Evolutionary conservation across 768 basidiomycete species (phyloP), one percentile per base, ranked within the genome.

Genomic region (Paxillus ammoniavirescens): DNA sequence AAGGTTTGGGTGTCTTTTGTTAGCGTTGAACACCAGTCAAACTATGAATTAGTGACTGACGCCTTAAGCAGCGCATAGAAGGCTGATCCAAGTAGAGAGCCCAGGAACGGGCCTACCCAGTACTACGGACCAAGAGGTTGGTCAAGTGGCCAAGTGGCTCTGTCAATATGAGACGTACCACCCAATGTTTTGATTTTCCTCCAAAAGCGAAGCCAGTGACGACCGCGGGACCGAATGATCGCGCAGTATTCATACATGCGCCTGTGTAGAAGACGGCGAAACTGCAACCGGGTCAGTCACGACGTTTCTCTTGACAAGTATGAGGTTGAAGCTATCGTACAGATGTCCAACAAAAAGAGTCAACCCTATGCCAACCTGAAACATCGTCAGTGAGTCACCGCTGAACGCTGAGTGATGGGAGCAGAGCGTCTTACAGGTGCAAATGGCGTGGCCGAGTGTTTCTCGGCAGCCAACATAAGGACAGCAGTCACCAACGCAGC

Each of bases 401-500:
- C 48, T 12, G 1, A 41, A 40, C 18, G 6, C 48, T 12, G 1
- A 41, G 42, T 51, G 30, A 49, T 40, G 46, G 36, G 40, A 2
- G 1, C 17, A 46, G 12, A 13, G 36, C 28, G n/a, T 28, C 70
- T 42, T 56, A 84, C 82, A n/a, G 86, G 86, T 17, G 85, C 85
- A 60, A 87, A 84, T 0, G 86, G 82, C 1, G 85, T 87, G 2
- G 75, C 73, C 26, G 73, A 70, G 59, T 86, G 86, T 67, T 87
- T 87, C 68, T 87, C 87, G 14, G 82, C 82, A 4, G 87, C 86
- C 23, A 88, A 66, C 84, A 88, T 87, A 56, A 87, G 77, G n/a
- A 87, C 82, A 6, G 86, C 73, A 13, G 86, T 66, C 41, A 82
- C 78, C 38, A 87, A 73, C 14, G 75, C 73, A 12, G 80, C 73